A percentile compares a stretch with the other conserved stretches of the same genome.
Evolutionary conservation across 352 stramenopile genomes (phyloP).

Genomic region (Blastocystis sp.): DNA sequence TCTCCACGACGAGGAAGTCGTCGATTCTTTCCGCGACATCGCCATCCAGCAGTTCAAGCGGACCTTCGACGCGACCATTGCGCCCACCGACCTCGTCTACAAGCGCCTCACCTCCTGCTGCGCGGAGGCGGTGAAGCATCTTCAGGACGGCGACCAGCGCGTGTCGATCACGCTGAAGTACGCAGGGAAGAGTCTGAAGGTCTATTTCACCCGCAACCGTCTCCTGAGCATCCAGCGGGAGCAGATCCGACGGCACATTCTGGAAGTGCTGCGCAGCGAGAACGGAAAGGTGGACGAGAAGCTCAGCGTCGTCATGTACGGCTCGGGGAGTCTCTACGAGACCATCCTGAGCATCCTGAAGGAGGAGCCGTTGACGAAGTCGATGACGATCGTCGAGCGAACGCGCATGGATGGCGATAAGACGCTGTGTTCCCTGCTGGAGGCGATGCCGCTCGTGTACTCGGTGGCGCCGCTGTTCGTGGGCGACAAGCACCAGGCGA

Average conservation of each 20-base stretch:
- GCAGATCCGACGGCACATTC: not conserved
- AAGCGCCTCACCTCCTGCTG: not conserved
- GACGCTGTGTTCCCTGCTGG: not conserved
- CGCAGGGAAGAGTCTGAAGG: slow-evolving; percentile 1
- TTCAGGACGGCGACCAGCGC: not conserved
- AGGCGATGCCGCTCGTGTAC: not conserved
- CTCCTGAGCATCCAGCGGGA: not conserved
- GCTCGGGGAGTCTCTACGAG: not conserved
- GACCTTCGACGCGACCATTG: not conserved
- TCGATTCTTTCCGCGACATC: not conserved
- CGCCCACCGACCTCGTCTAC: not conserved
- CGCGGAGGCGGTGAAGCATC: not conserved
- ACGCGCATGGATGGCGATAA: not conserved
- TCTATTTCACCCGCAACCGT: not conserved
- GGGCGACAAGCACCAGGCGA: not conserved
- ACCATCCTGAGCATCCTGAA: not conserved
- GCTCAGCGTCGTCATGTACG: not conserved
- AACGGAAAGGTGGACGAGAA: not conserved
- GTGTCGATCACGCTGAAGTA: slow-evolving; percentile 26
- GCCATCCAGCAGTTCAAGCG: not conserved
- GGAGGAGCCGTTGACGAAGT: not conserved
- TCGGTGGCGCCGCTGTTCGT: not conserved
- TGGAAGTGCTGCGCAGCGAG: not conserved
- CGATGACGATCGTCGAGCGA: not conserved
- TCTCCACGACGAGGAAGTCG: not conserved